Conservation (phyloP, 2,329 filamentous ascomycete genomes). For the Botrytis medusae region DNA sequence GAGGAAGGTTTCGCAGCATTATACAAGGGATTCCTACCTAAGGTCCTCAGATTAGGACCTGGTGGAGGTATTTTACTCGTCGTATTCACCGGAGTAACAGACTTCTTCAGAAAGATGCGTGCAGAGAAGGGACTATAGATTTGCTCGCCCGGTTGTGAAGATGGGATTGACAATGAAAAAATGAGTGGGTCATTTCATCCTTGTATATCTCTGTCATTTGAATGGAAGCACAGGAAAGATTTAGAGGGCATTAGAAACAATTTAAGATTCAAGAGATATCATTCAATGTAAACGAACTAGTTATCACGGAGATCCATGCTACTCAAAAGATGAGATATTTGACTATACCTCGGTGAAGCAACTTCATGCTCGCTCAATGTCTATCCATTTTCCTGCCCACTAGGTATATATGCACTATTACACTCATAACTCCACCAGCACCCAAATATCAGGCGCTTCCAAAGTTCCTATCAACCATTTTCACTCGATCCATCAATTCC, state of each 20-base stretch:
- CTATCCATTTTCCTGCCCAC: not conserved
- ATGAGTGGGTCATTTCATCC: not conserved
- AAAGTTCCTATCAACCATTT: not conserved
- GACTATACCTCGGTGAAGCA: not conserved
- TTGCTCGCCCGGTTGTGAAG: not conserved
- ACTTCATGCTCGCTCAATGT: not conserved
- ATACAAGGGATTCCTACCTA: constrained; percentile 97
- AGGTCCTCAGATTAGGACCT: constrained; percentile 78
- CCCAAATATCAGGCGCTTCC: not conserved
- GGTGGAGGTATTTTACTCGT: constrained; percentile 69
- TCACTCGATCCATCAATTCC: not conserved
- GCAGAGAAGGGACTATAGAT: constrained; percentile 27
- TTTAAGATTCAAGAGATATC: not conserved
- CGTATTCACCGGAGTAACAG: constrained; percentile 84
- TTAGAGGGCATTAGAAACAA: not conserved
- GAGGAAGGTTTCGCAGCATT: constrained; percentile 91
- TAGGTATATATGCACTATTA: constrained; percentile 9
- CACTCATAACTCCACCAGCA: constrained; percentile 5
- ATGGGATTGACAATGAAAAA: not conserved
- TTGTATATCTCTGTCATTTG: not conserved
- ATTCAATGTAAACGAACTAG: not conserved
- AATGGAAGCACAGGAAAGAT: not conserved
- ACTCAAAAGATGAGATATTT: not conserved
- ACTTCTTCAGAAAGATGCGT: constrained; percentile 77
- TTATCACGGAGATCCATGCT: not conserved